Evolutionary conservation across 768 basidiomycete species (phyloP).

Genomic region (Pholiota microspora): DNA sequence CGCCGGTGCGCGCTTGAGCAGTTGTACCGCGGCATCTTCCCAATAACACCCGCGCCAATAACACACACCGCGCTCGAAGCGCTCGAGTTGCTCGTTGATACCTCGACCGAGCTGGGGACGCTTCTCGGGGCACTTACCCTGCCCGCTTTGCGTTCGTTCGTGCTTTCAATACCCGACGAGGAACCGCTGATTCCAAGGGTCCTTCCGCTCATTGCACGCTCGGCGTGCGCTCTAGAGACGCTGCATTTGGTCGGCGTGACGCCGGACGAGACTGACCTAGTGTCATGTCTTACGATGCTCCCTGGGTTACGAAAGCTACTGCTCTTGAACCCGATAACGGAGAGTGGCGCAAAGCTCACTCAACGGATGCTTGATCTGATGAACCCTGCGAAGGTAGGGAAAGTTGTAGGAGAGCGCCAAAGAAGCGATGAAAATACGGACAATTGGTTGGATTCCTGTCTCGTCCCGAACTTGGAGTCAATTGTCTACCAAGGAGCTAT

Average conservation of each 20-base stretch:
- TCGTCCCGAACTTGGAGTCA: conserved; percentile 10
- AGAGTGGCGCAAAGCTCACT: conserved; percentile 16
- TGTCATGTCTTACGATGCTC: conserved; percentile 13
- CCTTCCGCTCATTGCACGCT: conserved; percentile 15
- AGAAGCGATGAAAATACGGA: background rate
- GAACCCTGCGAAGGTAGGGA: conserved; percentile 6
- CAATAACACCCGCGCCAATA: conserved; percentile 8
- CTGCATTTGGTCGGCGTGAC: conserved; percentile 22
- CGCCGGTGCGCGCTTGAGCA: conserved; percentile 18
- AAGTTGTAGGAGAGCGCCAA: background rate
- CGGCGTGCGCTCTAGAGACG: conserved; percentile 11
- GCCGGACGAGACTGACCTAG: conserved; percentile 15
- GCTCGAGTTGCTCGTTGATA: conserved; percentile 19
- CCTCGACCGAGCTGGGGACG: conserved; percentile 8
- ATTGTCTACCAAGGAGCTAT: conserved; percentile 19
- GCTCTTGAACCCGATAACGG: conserved; percentile 17
- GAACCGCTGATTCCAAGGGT: conserved; percentile 11
- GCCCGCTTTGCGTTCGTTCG: conserved; percentile 15
- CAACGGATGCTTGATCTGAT: conserved; percentile 14
- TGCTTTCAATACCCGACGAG: conserved; percentile 18
- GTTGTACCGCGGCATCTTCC: conserved; percentile 12
- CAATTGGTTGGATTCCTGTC: background rate
- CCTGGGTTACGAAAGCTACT: conserved; percentile 13
- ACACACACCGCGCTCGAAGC: conserved; percentile 15
- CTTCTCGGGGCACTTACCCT: conserved; percentile 16